A percentile compares a stretch with the other conserved stretches of the same genome.
Conservation (phyloP, 1,139 yeast genomes). For the Protomyces gravidus region DNA sequence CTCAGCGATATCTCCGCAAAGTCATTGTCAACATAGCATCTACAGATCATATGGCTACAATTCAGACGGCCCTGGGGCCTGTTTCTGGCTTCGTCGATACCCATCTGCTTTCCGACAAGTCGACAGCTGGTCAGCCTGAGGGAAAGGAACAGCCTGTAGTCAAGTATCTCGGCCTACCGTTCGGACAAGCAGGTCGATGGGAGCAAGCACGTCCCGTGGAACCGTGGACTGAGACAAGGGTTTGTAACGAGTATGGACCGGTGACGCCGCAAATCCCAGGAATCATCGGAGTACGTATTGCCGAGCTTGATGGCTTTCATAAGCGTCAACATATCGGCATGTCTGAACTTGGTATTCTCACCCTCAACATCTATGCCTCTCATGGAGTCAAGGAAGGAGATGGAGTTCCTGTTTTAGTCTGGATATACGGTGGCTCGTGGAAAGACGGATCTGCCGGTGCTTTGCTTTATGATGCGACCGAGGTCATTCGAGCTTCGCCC, state of each 20-base stretch:
- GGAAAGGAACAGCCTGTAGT: constrained; percentile 7
- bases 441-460: constrained; percentile 39
- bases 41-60: background rate
- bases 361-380: constrained; percentile 15
- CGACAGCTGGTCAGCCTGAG: constrained; percentile 1
- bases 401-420: constrained; percentile 39
- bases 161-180: constrained; percentile 21
- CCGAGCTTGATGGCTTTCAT: constrained; percentile 1
- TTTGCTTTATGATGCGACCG: constrained; percentile 40
- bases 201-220: constrained; percentile 8
- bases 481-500: constrained; percentile 38
- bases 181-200: constrained; percentile 18
- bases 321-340: constrained; percentile 17
- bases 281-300: background rate
- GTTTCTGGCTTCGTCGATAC: constrained; percentile 24
- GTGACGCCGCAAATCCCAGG: constrained; percentile 14
- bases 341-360: constrained; percentile 11
- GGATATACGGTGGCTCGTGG: constrained; percentile 45
- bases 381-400: constrained; percentile 25
- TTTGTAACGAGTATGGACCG: constrained; percentile 23
- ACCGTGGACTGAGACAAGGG: constrained; percentile 4
- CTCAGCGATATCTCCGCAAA: background rate
- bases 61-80: constrained; percentile 20
- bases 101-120: constrained; percentile 5
- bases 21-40: background rate